Conservation (phyloP, 1,284 basidiomycete genomes). For the Cutaneotrichosporon daszewskae region DNA sequence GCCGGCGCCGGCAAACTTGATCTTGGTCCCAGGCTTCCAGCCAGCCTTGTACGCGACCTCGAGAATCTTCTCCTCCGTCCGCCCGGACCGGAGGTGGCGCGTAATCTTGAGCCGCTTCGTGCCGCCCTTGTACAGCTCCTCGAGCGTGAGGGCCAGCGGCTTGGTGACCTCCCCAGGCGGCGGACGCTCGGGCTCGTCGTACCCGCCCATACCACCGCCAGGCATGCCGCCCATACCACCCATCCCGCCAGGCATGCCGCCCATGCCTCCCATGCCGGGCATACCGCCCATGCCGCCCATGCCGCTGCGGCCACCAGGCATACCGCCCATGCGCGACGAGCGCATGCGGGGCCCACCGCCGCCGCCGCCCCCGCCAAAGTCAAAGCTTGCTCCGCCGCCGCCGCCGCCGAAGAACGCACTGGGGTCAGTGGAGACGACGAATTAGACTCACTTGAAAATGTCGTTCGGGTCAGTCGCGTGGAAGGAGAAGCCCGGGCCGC, state of each 20-base stretch:
- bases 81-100: constrained; percentile 64
- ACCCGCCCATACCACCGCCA: constrained; percentile 53
- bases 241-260: constrained; percentile 47
- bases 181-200: constrained; percentile 41
- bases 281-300: constrained; percentile 52
- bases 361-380: constrained; percentile 27
- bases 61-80: constrained; percentile 81
- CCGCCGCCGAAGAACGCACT: constrained; percentile 27
- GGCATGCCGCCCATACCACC: constrained; percentile 46
- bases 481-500: constrained; percentile 55
- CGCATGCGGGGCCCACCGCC: constrained; percentile 21
- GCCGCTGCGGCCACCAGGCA: too few species aligned
- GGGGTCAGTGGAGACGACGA: constrained; percentile 53
- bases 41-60: constrained; percentile 78
- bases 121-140: constrained; percentile 84
- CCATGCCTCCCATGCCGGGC: constrained; percentile 48
- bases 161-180: constrained; percentile 64
- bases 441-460: constrained; percentile 76
- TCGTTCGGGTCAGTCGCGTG: constrained; percentile 77
- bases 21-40: constrained; percentile 71
- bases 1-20: constrained; percentile 78
- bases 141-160: constrained; percentile 78
- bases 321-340: constrained; percentile 29
- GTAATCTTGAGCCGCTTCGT: constrained; percentile 87
- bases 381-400: constrained; percentile 22